Evolutionary conservation across 768 basidiomycete genomes (phyloP), one percentile per base, ranked within the genome.

Genomic region (Cyclocybe aegerita): DNA sequence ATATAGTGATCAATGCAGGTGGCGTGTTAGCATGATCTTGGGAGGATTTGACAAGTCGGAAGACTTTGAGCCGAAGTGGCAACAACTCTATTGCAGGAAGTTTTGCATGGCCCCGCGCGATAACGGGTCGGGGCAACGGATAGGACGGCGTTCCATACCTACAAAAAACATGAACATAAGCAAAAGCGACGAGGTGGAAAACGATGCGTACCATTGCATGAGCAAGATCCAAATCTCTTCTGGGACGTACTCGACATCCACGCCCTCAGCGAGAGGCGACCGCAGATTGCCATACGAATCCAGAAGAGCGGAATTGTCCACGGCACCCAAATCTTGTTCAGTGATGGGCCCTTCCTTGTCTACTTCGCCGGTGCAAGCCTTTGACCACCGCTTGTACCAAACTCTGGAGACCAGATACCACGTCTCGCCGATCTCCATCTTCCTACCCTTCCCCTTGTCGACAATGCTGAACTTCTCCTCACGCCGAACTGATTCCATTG

Each of bases 311-410:
- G 82, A 70, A 66, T 94, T 95, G 65, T 93, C 82, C 44, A 95
- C 82, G 30, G 90, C 81, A 17, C 85, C 86, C 52, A 92, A 65
- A 52, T 86, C 77, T 16, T 77, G 66, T 65, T 89, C 86, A 31
- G 75, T 70, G 31, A 89, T 62, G 2, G 69, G 63, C 12, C 83
- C 87, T 59, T 85, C 77, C 68, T 89, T 91, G 74, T 87, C 86
- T 23, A 74, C 62, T 55, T 82, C 69, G 29, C 87, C 88, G 0
- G 80, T 76, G 61, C 86, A 86, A 9, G 89, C 90, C 59, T 80
- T 81, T 54, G 76, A 69, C 86, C 89, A 95, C 32, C 82, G 80
- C 50, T 78, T 78, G 72, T 79, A 89, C 93, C 93, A 96, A 15
- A 60, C 58, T 43, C 78, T 68, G 15, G 85, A 76, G 29, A 95